Conservation (phyloP, 768 basidiomycete species). For the Mycena galopus region DNA sequence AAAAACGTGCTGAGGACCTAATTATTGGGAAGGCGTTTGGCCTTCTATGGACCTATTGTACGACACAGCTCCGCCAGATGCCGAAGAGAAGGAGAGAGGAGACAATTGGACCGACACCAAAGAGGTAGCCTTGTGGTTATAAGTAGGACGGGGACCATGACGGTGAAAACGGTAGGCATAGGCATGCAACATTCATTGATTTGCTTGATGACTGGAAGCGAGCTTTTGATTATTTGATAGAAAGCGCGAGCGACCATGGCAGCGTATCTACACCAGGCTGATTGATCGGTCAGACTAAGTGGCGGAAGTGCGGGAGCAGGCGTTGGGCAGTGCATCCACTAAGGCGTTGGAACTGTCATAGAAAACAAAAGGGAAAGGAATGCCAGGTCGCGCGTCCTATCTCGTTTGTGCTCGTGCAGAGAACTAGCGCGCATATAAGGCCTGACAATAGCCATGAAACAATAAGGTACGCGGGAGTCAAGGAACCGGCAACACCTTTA, state of each 20-base stretch:
- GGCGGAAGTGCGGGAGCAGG: background rate
- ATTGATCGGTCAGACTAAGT: background rate
- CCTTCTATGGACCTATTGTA: conserved; percentile 10
- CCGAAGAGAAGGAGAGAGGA: background rate
- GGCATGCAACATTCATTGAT: background rate
- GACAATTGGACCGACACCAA: background rate
- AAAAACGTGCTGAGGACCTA: conserved; percentile 19
- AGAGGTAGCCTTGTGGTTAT: background rate
- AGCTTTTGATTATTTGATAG: background rate
- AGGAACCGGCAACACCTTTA: too few relatives aligned
- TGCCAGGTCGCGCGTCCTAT: too few relatives aligned
- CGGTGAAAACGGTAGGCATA: conserved; percentile 1
- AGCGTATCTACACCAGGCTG: background rate
- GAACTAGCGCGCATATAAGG: too few relatives aligned
- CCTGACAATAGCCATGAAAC: too few relatives aligned
- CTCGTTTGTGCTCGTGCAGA: too few relatives aligned
- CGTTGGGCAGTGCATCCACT: background rate
- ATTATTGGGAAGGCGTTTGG: background rate
- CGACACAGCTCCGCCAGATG: background rate
- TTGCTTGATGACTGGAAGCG: background rate
- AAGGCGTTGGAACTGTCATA: too few relatives aligned
- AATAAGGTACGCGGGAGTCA: too few relatives aligned
- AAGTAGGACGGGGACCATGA: background rate
- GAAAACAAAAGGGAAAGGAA: too few relatives aligned
- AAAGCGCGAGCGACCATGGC: background rate